Base-by-base conservation (phyloP, 192 early-diverging fungal genomes). In the Thamnidium elegans region DNA sequence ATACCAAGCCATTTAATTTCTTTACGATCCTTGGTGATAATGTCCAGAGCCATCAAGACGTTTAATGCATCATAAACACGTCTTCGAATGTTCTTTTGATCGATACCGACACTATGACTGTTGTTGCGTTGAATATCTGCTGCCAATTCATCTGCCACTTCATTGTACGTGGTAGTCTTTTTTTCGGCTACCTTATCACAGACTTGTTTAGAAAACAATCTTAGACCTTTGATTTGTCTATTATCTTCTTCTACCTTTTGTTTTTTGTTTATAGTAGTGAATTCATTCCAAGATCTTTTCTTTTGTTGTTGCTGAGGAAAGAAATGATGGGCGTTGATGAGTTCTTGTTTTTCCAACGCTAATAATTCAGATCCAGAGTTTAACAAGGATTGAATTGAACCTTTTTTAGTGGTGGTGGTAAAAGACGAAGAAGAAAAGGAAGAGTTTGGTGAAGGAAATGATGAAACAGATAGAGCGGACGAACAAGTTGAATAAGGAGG, bases 1-100 rank as follows among this genome's bases (percentile, higher is more conserved):
- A 66, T 19, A 7, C 87, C 84, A 17, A 82, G 71, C 86, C 87
- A 88, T 15, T 66, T 63, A 50, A 88, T 88, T 54, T 82, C 80
- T 58, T 85, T 86, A 36, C 77, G 75, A 43, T 84, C 81, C 71
- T 86, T 88, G 19, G 66, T 63, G 23, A 88, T 88, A 53, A 88
- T 83, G 15, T 67, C 79, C 63, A 88, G 72, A 1, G 87, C 82
- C 73, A 82, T 82, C 39, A 87, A 62, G 10, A 88, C 84, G 54
- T 88, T 88, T 34, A 88, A 65, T 21, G 87, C 85, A 72, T 88
- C 87, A 55, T 88, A 88, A 0, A 88, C 87, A 11, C 87, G 82
- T 14, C 87, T 74, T n/a, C 87, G 80, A 55, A 88, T 84, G 55
- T 87, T 88, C 72, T 87, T 81, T 34, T 76, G 74, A 59, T 84